Conservation (phyloP, 2,329 filamentous ascomycete genomes). For the Neonectria hederae region DNA sequence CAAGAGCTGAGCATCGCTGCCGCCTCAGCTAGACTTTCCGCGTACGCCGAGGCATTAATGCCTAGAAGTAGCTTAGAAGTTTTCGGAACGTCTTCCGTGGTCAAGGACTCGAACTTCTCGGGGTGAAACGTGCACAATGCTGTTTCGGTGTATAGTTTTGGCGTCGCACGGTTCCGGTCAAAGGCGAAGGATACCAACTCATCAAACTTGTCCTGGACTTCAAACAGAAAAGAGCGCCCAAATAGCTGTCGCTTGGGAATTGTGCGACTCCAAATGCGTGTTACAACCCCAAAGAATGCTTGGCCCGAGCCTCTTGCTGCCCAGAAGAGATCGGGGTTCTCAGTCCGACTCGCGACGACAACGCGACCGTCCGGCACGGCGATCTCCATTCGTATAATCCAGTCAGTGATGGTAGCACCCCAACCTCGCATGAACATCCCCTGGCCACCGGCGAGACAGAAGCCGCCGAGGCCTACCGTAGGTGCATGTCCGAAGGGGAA, state of each 20-base stretch:
- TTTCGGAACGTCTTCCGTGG: not conserved
- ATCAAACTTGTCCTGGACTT: not conserved
- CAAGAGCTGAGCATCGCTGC: not conserved
- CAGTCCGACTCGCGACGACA: constrained; percentile 51
- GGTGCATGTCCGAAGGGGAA: constrained; percentile 1
- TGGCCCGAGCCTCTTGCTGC: constrained; percentile 44
- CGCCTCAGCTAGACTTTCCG: not conserved
- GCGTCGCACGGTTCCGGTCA: constrained; percentile 3
- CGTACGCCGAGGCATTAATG: constrained; percentile 6
- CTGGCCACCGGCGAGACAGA: not conserved
- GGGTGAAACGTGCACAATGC: constrained; percentile 1
- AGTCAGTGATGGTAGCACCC: constrained; percentile 29
- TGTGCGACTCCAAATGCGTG: constrained; percentile 8
- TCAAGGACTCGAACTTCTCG: not conserved
- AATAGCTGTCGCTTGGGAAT: not conserved
- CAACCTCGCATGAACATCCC: not conserved
- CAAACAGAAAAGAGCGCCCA: constrained; percentile 1
- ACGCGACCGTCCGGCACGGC: constrained; percentile 55
- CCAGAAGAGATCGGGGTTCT: constrained; percentile 59
- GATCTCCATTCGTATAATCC: constrained; percentile 56
- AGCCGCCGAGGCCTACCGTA: not conserved
- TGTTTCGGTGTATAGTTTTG: not conserved
- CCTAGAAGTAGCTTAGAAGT: not conserved
- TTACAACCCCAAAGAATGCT: constrained; percentile 34
- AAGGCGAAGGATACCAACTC: constrained; percentile 1